These are phyloP conservation scores for Limonium bicolor DNA, from an alignment of 148 eudicot genomes.

Conservation along the genomic window DNA sequence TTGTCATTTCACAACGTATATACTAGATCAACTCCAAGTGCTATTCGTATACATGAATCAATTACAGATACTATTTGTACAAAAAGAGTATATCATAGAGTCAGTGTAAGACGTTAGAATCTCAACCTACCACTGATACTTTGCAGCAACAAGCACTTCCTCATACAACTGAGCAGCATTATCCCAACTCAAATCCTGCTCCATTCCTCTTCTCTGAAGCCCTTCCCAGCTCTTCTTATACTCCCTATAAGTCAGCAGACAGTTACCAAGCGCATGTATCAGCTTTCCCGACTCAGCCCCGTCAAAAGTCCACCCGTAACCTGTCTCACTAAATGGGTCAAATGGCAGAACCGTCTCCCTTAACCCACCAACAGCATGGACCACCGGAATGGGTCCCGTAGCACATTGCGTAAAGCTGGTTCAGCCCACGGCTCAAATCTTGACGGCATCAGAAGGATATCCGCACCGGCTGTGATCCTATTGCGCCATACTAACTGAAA, in stretches of 20 bases:
- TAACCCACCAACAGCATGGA: slow-evolving; percentile 91
- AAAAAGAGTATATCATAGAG: no score
- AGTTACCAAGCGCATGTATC: slow-evolving; percentile 68
- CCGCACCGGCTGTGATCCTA: slow-evolving; percentile 85
- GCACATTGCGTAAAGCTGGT: slow-evolving; percentile 86
- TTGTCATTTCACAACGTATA: no score
- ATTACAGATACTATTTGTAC: no score
- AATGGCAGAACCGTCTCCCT: slow-evolving; percentile 81
- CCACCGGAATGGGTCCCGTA: slow-evolving; percentile 93
- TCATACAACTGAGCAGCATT: slow-evolving; percentile 63
- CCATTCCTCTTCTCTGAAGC: slow-evolving; percentile 73
- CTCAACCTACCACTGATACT: slow-evolving; percentile 95
- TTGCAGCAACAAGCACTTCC: slow-evolving; percentile 82
- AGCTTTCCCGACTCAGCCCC: slow-evolving; percentile 45
- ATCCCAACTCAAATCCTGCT: slow-evolving; percentile 78
- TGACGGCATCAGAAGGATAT: slow-evolving; percentile 86
- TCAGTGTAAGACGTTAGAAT: no score
- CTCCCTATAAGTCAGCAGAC: slow-evolving; percentile 50
- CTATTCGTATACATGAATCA: no score
- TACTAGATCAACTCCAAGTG: no score
- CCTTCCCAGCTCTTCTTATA: slow-evolving; percentile 75
- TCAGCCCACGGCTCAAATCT: slow-evolving; percentile 94
- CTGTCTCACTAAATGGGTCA: slow-evolving; percentile 56
- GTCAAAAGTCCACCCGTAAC: slow-evolving; percentile 74
- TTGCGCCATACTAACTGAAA: slow-evolving; percentile 86